Evolutionary conservation across 371 early-diverging fungal species (phyloP).

Genomic region (Mucor mucedo): DNA sequence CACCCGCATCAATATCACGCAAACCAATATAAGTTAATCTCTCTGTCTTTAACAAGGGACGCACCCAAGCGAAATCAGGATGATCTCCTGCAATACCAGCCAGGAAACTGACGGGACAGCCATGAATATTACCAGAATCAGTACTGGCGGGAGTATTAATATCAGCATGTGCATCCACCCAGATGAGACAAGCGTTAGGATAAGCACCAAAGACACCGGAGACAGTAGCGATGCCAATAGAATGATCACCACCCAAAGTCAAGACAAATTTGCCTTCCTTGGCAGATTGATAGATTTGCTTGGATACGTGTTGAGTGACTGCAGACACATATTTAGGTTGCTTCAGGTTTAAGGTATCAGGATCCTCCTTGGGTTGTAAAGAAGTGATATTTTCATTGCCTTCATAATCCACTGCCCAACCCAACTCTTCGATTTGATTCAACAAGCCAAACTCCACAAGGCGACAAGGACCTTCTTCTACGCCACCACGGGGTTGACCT

Average conservation of each 20-base stretch:
- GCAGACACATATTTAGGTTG: conserved; percentile 85
- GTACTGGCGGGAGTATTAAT: conserved; percentile 95
- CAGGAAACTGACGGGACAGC: conserved; percentile 93
- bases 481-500: conserved; percentile 85
- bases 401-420: conserved; percentile 78
- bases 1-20: conserved; percentile 90
- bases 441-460: conserved; percentile 85
- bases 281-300: conserved; percentile 64
- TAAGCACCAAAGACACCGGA: conserved; percentile 82
- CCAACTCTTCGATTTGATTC: conserved; percentile 82
- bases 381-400: conserved; percentile 62
- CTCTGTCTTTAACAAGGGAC: conserved; percentile 75
- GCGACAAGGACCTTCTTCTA: conserved; percentile 87
- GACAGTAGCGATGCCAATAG: conserved; percentile 90
- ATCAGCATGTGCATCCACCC: conserved; percentile 98
- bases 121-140: conserved; percentile 93
- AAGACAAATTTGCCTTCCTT: conserved; percentile 81
- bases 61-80: conserved; percentile 84
- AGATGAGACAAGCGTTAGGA: conserved; percentile 88
- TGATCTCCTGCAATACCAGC: conserved; percentile 80
- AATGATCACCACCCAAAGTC: conserved; percentile 97
- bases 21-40: conserved; percentile 95
- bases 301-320: conserved; percentile 73
- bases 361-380: conserved; percentile 68
- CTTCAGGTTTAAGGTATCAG: conserved; percentile 78